Conservation (phyloP, 345 rosid species). For the Lepidium didymum region DNA sequence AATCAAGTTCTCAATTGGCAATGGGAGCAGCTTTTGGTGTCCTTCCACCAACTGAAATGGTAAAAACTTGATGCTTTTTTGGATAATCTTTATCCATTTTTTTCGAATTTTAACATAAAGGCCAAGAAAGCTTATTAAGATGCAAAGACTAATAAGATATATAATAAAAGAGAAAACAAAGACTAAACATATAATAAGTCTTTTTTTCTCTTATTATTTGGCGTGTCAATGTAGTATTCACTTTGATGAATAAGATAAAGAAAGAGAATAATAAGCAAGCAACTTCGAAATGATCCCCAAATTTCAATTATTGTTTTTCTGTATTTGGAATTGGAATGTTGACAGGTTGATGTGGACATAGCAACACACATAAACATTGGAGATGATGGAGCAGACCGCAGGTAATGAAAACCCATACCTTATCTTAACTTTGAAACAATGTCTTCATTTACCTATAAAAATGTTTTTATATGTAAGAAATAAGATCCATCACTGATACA, state of each 20-base stretch:
- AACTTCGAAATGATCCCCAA: not conserved
- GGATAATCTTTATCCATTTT: too few relatives aligned
- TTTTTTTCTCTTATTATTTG: not conserved
- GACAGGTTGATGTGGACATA: conserved; percentile 90
- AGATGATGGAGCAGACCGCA: conserved; percentile 77
- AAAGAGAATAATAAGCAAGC: not conserved
- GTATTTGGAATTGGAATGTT: conserved; percentile 5
- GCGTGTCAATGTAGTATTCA: not conserved
- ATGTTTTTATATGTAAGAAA: not conserved
- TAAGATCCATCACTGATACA: not conserved
- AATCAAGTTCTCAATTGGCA: conserved; percentile 94
- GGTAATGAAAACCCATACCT: conserved; percentile 38
- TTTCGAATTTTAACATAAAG: too few relatives aligned
- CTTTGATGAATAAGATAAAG: not conserved
- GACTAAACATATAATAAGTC: not conserved
- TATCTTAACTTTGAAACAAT: not conserved
- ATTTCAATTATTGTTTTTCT: not conserved
- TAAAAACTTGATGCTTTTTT: not conserved
- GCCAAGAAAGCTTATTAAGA: too few relatives aligned
- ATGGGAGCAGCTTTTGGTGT: conserved; percentile 94
- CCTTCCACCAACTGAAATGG: conserved; percentile 67
- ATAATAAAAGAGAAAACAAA: not conserved
- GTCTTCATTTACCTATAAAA: not conserved
- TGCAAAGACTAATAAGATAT: too few relatives aligned
- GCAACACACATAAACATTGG: conserved; percentile 59